Base-by-base conservation (phyloP, 768 basidiomycete species). In the Mycena polygramma region DNA sequence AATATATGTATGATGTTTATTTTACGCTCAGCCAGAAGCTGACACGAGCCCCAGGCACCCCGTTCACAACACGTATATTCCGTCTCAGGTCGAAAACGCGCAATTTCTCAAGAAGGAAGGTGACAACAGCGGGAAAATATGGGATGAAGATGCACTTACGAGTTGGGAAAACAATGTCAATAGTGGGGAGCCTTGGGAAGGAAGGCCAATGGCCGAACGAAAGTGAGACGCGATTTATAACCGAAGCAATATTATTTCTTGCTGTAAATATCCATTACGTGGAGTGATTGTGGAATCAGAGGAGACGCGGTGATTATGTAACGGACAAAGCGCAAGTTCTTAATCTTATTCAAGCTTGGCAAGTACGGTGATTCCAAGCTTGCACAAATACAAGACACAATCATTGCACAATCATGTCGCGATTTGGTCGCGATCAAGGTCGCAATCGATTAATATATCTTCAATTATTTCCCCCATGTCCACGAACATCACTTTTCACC, bases 401-500 rank as follows among this genome's bases (percentile, higher is more conserved):
- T 73, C 60, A 22, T 64, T 61, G 58, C 66, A 52, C 70, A 52
- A 72, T 73, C 60, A 22, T 64, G 55, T 58, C 62, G 59, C 37
- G 41, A 67, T 43, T 26, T 30, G 30, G 30, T 41, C 9, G 41
- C 41, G 41, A 41, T 41, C 41, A 41, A 41, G 8, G 41, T 41
- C 41, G 30, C 30, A 30, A 30, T 30, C 30, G 30, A 41, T 41
- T 41, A n/a, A 30, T 30, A 3, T 30, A 30, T 30, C 30, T 30
- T 30, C 30, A 30, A 30, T 30, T 30, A 30, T 30, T 30, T 24
- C 35, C 20, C 20, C 49, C 61, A 86, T 86, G 85, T 79, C 84
- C 30, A 81, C 82, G 17, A 90, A 92, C 75, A 88, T 92, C 54
- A 91, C 90, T 37, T 94, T 94, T 70, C 92, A 94, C 76, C 80